Evolutionary conservation across 805 yeast species (phyloP).

Genomic region (Zygosaccharomyces lentus): DNA sequence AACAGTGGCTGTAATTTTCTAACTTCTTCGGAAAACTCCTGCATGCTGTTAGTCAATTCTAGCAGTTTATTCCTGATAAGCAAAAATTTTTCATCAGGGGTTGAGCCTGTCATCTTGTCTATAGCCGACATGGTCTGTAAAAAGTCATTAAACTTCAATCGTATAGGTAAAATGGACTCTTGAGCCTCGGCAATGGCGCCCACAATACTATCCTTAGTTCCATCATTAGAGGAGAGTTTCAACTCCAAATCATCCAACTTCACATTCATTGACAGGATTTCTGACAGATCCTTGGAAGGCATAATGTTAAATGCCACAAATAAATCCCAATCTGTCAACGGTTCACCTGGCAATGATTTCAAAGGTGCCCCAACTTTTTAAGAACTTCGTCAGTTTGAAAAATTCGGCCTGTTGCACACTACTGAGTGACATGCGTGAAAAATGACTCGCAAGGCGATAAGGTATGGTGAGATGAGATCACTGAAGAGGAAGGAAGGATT

Average conservation of each 20-base stretch:
- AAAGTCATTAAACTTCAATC: conserved; percentile 28
- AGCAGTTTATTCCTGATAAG: conserved; percentile 20
- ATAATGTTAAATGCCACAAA: conserved; percentile 1
- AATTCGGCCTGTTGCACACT: neutral
- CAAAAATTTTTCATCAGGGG: conserved; percentile 22
- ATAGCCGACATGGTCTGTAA: conserved; percentile 24
- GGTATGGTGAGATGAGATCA: neutral
- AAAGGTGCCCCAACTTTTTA: neutral
- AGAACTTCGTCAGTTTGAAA: neutral
- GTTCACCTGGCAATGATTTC: neutral
- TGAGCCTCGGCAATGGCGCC: conserved; percentile 11
- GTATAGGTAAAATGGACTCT: conserved; percentile 20
- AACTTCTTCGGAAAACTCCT: conserved; percentile 23
- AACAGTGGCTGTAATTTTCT: conserved; percentile 25
- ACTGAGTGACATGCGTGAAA: neutral
- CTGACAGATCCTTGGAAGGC: conserved; percentile 9
- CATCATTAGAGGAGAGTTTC: conserved; percentile 13
- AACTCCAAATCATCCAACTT: conserved; percentile 21
- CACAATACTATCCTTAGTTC: conserved; percentile 13
- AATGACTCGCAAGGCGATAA: neutral
- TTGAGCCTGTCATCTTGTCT: conserved; percentile 10
- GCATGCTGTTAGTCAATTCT: conserved; percentile 22
- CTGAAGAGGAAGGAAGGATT: neutral
- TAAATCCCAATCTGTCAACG: neutral
- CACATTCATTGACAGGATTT: conserved; percentile 11